These are phyloP conservation scores for Aspergillus pseudoviridinutans DNA, from an alignment of 2,329 filamentous ascomycete species.

Conservation along the genomic window DNA sequence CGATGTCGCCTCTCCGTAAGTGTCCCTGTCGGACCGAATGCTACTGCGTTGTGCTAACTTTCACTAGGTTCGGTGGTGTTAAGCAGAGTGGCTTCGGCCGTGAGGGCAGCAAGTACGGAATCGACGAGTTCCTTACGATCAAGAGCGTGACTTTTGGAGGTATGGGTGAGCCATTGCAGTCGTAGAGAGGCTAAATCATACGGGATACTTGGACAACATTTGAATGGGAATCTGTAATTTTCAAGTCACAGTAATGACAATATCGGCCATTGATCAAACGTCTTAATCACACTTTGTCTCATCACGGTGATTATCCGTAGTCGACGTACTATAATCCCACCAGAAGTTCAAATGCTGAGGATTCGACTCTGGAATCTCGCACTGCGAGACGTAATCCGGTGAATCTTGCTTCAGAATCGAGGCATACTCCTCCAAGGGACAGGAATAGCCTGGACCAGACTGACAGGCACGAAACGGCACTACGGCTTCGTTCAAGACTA, in stretches of 20 bases:
- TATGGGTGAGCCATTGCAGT: constrained; percentile 56
- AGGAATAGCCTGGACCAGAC: constrained; percentile 17
- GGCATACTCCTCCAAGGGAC: constrained; percentile 12
- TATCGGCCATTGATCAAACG: not conserved
- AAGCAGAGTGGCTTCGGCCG: constrained; percentile 79
- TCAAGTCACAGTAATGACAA: not conserved
- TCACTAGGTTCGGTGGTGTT: constrained; percentile 66
- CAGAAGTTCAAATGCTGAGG: constrained; percentile 15
- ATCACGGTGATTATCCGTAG: not conserved
- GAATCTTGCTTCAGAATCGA: constrained; percentile 4
- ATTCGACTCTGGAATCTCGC: constrained; percentile 9
- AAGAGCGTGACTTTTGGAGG: constrained; percentile 67
- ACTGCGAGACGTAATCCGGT: constrained; percentile 9
- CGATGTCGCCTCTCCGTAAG: constrained; percentile 49
- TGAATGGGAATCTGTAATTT: not conserved
- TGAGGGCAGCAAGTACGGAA: constrained; percentile 73
- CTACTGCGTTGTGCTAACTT: constrained; percentile 12
- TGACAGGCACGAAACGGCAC: constrained; percentile 14
- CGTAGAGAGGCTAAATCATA: constrained; percentile 12
- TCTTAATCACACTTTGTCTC: not conserved
- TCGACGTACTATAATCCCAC: constrained; percentile 12
- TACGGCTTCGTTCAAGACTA: constrained; percentile 21
- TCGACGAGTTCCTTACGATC: constrained; percentile 70
- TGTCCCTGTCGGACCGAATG: constrained; percentile 3
- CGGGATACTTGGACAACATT: not conserved